phyloP scores from a whole-genome alignment of 768 basidiomycete genomes.

The Lentinula sp. region DNA sequence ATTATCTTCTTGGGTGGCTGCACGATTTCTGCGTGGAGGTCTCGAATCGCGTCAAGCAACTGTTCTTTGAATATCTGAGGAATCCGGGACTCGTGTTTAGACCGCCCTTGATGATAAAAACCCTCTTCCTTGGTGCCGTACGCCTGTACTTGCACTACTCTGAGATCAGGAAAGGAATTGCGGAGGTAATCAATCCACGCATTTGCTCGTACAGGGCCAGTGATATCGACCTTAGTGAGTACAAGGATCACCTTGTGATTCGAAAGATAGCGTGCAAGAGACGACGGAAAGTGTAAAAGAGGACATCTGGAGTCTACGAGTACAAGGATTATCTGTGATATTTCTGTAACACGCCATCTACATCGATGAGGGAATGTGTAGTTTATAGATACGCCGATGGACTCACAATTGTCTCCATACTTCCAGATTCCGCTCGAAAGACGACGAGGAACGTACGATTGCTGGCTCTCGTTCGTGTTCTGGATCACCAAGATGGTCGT shows the following conservation, averaged over 20 bases:
- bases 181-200: constrained; percentile 64
- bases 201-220: constrained; percentile 55
- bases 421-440: constrained; percentile 87
- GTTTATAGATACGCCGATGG: neutral
- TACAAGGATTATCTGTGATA: constrained; percentile 82
- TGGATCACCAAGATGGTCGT: constrained; percentile 9
- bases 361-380: constrained; percentile 8
- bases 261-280: constrained; percentile 61
- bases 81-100: constrained; percentile 57
- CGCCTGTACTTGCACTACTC: constrained; percentile 72
- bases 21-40: constrained; percentile 62
- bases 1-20: constrained; percentile 58
- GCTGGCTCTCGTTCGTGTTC: constrained; percentile 4
- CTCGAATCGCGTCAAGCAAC: constrained; percentile 59
- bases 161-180: constrained; percentile 44
- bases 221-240: constrained; percentile 85
- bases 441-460: constrained; percentile 50
- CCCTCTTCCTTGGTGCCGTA: constrained; percentile 50
- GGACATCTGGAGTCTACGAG: constrained; percentile 90
- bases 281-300: constrained; percentile 77
- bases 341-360: constrained; percentile 93
- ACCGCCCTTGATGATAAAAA: constrained; percentile 38
- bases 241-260: constrained; percentile 60
- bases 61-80: constrained; percentile 57
- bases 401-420: constrained; percentile 92